These are phyloP conservation scores for Mucor sp. DNA, from an alignment of 371 early-diverging fungal species.

Conservation along the genomic window DNA sequence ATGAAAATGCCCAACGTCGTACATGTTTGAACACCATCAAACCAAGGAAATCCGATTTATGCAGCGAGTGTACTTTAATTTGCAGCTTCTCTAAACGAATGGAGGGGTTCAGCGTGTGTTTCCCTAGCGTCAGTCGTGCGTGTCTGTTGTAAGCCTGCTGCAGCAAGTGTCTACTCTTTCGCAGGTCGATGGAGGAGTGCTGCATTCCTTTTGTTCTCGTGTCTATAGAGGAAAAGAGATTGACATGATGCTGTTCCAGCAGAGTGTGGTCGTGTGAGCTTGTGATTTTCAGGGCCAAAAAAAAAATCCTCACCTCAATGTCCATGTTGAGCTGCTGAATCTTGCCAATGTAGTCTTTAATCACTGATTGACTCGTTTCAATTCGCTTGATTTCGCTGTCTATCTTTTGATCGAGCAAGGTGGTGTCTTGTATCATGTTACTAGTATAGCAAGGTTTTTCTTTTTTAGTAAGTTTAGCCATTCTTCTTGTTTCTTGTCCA, in stretches of 20 bases:
- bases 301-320: background rate
- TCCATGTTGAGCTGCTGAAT: background rate
- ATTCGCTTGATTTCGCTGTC: background rate
- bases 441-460: background rate
- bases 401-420: background rate
- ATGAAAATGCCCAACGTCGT: background rate
- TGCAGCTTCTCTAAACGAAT: constrained; percentile 8
- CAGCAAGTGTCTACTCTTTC: background rate
- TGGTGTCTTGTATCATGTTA: background rate
- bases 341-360: background rate
- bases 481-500: background rate
- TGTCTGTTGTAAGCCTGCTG: background rate
- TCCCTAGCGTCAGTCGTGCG: background rate
- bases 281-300: background rate
- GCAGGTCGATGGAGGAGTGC: background rate
- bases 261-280: background rate
- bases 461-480: constrained; percentile 11
- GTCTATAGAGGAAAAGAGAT: background rate
- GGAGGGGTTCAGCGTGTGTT: background rate
- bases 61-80: constrained; percentile 14
- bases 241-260: background rate
- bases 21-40: background rate
- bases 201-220: background rate
- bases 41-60: background rate
- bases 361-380: background rate